Evolutionary conservation across 495 filamentous ascomycete genomes (phyloP).

Genomic region (Gamarada debralockiae): DNA sequence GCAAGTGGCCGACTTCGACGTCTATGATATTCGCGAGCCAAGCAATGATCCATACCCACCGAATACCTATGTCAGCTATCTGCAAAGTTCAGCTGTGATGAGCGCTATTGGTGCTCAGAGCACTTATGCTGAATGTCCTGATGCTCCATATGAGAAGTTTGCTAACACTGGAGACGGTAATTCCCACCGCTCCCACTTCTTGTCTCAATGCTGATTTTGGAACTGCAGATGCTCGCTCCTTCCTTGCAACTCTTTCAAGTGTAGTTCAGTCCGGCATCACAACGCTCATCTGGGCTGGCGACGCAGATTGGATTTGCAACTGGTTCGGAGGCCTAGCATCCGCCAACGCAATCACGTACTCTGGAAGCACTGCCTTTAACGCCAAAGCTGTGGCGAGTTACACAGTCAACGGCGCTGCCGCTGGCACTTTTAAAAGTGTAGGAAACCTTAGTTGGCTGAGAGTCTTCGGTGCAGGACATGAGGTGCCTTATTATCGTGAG

Average conservation of each 20-base stretch:
- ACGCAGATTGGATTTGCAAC: conserved; percentile 54
- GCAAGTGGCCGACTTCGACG: conserved; percentile 35
- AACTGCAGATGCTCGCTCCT: conserved; percentile 32
- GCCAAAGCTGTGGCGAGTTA: conserved; percentile 35
- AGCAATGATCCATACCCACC: conserved; percentile 43
- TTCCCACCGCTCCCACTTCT: conserved; percentile 14
- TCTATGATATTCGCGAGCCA: conserved; percentile 46
- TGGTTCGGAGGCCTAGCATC: conserved; percentile 42
- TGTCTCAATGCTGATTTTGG: conserved; percentile 4
- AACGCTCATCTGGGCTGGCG: conserved; percentile 50
- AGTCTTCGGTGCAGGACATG: conserved; percentile 49
- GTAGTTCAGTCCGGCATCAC: conserved; percentile 45
- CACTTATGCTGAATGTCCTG: conserved; percentile 41
- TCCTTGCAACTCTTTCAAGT: conserved; percentile 36
- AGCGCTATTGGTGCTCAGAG: conserved; percentile 46
- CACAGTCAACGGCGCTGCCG: conserved; percentile 40
- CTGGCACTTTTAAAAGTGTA: conserved; percentile 45
- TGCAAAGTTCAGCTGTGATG: conserved; percentile 32
- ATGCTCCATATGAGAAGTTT: conserved; percentile 37
- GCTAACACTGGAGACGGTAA: conserved; percentile 39
- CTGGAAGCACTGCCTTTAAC: conserved; percentile 34
- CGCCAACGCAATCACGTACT: conserved; percentile 40
- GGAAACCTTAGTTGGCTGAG: conserved; percentile 47
- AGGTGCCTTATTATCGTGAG: conserved; percentile 34
- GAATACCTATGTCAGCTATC: conserved; percentile 39